Conservation (phyloP, 2,329 filamentous ascomycete species). For the Colletotrichum neosansevieriae region DNA sequence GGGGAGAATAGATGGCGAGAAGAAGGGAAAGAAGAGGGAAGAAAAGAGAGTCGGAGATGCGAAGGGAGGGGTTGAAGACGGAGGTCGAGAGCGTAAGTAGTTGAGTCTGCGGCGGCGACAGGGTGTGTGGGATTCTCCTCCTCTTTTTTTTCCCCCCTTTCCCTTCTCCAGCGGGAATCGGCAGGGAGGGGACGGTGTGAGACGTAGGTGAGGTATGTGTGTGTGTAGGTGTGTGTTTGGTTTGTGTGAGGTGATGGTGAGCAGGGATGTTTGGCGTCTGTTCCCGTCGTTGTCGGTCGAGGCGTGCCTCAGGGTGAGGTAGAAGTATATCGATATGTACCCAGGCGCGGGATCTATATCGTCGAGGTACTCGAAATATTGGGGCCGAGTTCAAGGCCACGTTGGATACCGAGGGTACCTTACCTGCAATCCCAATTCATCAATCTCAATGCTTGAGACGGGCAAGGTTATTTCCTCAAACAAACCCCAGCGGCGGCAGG, state of each 20-base stretch:
- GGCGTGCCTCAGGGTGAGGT: conserved; percentile 9
- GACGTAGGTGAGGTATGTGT: conserved; percentile 15
- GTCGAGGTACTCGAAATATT: not conserved
- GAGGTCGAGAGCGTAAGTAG: conserved; percentile 38
- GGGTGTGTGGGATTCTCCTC: conserved; percentile 28
- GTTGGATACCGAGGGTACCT: too few species aligned
- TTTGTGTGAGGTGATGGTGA: conserved; percentile 37
- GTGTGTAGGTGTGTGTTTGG: not conserved
- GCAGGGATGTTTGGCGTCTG: conserved; percentile 34
- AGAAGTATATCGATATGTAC: conserved; percentile 8
- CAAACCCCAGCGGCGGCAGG: conserved; percentile 33
- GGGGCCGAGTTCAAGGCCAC: not conserved
- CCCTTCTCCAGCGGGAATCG: conserved; percentile 37
- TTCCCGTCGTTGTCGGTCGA: conserved; percentile 4
- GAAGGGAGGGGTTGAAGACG: conserved; percentile 35
- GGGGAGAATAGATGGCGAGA: conserved; percentile 15
- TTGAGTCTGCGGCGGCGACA: conserved; percentile 27
- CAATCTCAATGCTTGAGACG: conserved; percentile 21
- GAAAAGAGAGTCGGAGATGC: conserved; percentile 34
- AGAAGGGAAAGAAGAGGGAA: conserved; percentile 21
- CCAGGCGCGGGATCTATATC: conserved; percentile 5
- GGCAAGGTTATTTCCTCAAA: conserved; percentile 22
- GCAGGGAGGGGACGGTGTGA: conserved; percentile 32
- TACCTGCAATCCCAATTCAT: conserved; percentile 1
- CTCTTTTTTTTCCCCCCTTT: not conserved